Evolutionary conservation across 176 grass and related monocot species (phyloP).

Genomic region (Pharus latifolius): DNA sequence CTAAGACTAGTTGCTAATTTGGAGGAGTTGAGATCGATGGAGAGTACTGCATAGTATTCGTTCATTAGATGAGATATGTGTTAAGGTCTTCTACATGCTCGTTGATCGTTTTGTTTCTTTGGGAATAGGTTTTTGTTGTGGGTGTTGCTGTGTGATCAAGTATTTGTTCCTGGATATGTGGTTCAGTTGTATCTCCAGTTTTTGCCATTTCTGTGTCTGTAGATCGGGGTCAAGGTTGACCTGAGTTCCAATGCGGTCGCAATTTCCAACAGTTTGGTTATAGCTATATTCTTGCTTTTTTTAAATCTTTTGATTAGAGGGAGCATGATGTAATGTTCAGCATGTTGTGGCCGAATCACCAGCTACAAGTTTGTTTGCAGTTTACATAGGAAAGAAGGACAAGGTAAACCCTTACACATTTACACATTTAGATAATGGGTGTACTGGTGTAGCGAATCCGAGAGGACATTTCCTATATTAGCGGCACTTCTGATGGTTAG

Average conservation of each 20-base stretch:
- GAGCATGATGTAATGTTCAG: too few relatives aligned
- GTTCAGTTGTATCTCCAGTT: too few relatives aligned
- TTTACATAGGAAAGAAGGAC: background rate
- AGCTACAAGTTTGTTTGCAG: background rate
- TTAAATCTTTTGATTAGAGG: too few relatives aligned
- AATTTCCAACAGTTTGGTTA: too few relatives aligned
- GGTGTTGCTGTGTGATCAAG: too few relatives aligned
- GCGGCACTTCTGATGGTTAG: background rate
- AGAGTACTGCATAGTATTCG: background rate
- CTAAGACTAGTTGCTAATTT: background rate
- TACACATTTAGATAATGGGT: background rate
- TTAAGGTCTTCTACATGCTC: background rate
- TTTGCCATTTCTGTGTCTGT: too few relatives aligned
- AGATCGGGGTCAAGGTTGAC: too few relatives aligned
- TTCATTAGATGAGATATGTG: background rate
- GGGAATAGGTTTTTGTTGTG: background rate
- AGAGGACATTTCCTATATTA: background rate
- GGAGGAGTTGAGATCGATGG: background rate
- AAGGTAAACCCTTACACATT: background rate
- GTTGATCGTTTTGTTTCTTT: background rate
- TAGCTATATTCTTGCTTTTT: too few relatives aligned
- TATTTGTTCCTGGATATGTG: too few relatives aligned
- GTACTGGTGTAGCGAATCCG: background rate
- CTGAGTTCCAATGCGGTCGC: too few relatives aligned
- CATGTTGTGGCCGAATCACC: background rate